phyloP scores from a whole-genome alignment of 1,284 basidiomycete genomes.

The Tilletia setariae region DNA sequence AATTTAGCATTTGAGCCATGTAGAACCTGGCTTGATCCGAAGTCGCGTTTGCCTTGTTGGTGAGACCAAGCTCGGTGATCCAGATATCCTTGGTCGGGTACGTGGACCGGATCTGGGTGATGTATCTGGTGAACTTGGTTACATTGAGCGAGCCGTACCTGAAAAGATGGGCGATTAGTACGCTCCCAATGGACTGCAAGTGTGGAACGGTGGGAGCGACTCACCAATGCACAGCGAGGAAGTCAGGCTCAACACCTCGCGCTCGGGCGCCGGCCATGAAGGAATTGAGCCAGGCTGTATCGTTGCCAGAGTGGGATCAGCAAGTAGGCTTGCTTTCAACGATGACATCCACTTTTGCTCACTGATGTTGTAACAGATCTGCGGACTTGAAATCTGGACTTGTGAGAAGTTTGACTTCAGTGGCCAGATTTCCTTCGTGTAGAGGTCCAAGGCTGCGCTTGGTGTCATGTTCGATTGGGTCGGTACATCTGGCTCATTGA shows the following conservation, averaged over 20 bases:
- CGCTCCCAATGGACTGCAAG: background rate
- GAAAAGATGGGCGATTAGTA: too few relatives aligned
- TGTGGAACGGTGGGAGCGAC: background rate
- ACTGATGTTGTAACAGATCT: slow-evolving; percentile 1
- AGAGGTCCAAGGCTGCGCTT: background rate
- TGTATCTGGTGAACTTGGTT: background rate
- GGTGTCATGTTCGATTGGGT: background rate
- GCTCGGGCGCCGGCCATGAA: background rate
- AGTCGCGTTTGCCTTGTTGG: slow-evolving; percentile 1
- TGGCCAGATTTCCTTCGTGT: background rate
- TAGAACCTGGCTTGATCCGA: background rate
- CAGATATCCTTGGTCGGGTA: slow-evolving; percentile 11
- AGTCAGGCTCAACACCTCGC: background rate
- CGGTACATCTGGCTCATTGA: slow-evolving; percentile 7
- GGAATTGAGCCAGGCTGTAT: background rate
- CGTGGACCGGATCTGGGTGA: slow-evolving; percentile 1
- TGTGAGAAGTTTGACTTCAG: background rate
- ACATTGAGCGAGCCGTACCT: slow-evolving; percentile 1
- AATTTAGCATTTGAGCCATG: slow-evolving; percentile 5
- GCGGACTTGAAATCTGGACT: background rate
- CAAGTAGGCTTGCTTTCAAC: too few relatives aligned
- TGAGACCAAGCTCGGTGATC: slow-evolving; percentile 12
- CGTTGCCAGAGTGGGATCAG: too few relatives aligned
- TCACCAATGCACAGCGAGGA: slow-evolving; percentile 11
- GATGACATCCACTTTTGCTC: too few relatives aligned